A percentile compares a stretch with the other conserved stretches of the same genome.
phyloP scores from a whole-genome alignment of 441 rosid species.

The Aleurites moluccanus region DNA sequence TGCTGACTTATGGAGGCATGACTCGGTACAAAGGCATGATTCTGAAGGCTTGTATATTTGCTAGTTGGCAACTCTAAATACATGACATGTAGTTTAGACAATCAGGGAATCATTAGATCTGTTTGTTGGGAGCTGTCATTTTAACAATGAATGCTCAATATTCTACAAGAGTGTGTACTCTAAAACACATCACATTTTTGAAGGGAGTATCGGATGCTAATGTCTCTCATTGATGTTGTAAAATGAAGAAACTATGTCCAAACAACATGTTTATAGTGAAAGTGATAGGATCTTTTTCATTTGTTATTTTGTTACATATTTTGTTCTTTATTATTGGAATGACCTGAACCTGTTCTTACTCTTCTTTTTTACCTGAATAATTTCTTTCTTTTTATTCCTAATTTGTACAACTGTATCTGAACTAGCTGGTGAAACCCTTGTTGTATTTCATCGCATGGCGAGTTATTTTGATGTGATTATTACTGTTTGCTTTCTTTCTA shows the following conservation, averaged over 20 bases:
- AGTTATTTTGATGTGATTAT: no score
- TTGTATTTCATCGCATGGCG: no score
- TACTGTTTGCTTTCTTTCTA: no score
- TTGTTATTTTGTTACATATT: background rate
- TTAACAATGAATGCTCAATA: background rate
- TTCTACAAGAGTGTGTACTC: conserved; percentile 19
- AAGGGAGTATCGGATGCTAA: conserved; percentile 1
- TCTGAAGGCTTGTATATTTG: conserved; percentile 25
- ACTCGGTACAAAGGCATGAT: conserved; percentile 17
- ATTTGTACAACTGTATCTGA: no score
- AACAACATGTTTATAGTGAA: conserved; percentile 20
- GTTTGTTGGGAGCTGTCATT: conserved; percentile 16
- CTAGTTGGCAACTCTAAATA: conserved; percentile 24
- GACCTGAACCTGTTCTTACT: background rate
- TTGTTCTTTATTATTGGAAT: background rate
- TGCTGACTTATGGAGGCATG: conserved; percentile 26
- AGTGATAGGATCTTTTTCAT: background rate
- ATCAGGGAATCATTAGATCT: conserved; percentile 19
- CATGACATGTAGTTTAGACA: conserved; percentile 6
- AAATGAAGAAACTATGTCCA: conserved; percentile 24
- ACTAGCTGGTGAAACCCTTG: no score
- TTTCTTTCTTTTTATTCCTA: no score
- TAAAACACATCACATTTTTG: conserved; percentile 8
- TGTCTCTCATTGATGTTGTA: conserved; percentile 26
- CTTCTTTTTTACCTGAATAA: no score